Evolutionary conservation across 2,329 filamentous ascomycete genomes (phyloP).

Genomic region (Thielaviopsis euricoi): DNA sequence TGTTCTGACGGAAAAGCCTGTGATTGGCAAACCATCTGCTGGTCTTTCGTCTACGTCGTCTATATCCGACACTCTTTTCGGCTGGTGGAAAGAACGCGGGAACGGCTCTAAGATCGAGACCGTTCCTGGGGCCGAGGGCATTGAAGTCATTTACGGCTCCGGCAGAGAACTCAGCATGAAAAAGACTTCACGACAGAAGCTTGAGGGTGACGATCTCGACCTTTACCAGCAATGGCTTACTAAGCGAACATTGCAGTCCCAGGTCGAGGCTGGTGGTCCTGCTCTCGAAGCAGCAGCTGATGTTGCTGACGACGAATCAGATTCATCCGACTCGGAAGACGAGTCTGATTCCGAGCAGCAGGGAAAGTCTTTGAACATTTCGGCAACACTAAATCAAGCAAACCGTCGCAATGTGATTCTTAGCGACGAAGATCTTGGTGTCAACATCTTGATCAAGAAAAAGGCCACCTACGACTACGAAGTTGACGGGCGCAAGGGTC

Average conservation of each 20-base stretch:
- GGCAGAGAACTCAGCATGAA: constrained; percentile 44
- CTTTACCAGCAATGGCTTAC: constrained; percentile 88
- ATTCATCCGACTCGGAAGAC: constrained; percentile 72
- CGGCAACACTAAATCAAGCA: constrained; percentile 67
- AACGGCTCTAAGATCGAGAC: constrained; percentile 46
- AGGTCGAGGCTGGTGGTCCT: constrained; percentile 52
- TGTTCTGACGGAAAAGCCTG: constrained; percentile 64
- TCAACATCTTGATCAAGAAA: constrained; percentile 77
- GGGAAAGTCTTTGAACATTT: constrained; percentile 79
- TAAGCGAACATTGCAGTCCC: constrained; percentile 72
- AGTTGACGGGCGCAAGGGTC: constrained; percentile 75
- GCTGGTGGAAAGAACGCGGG: constrained; percentile 55
- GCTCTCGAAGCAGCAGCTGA: constrained; percentile 56
- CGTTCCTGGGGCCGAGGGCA: constrained; percentile 33
- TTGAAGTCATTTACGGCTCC: constrained; percentile 51
- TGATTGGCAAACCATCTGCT: constrained; percentile 21
- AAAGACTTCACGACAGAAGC: constrained; percentile 43
- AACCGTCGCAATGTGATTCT: constrained; percentile 73
- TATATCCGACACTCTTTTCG: constrained; percentile 62
- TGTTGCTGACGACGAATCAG: constrained; percentile 67
- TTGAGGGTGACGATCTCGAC: constrained; percentile 60
- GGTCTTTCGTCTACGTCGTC: constrained; percentile 27
- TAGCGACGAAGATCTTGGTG: constrained; percentile 77
- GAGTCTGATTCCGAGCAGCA: constrained; percentile 83
- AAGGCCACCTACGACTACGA: constrained; percentile 91